Base-by-base conservation (phyloP, 495 filamentous ascomycete species). In the Aspergillus homomorphus region DNA sequence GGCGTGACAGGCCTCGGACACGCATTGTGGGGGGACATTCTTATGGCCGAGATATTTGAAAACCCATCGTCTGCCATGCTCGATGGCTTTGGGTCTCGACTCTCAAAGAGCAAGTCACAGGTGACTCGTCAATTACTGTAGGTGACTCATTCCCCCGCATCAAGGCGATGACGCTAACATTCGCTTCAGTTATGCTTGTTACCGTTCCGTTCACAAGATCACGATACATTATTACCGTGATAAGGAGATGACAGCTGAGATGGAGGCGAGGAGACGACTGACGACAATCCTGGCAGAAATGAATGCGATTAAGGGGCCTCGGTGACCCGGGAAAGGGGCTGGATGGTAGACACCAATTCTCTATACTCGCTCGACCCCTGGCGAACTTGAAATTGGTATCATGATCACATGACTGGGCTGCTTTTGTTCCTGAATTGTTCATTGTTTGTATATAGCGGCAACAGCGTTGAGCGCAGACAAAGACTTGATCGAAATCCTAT, bases 1-100 rank as follows among this genome's bases (percentile, higher is more conserved):
- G 80, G 80, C 0, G 62, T 81, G 15, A 64, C 78, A 16, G 78
- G 78, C 51, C 75, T 79, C 22, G 71, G 78, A 18, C 71, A 66
- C 33, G 77, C 79, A 24, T 46, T 81, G 8, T 82, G 80, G 80
- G 80, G 79, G 0, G 80, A 82, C 59, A 44, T 75, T 8, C 67
- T 71, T 50, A 74, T 81, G 71, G 77, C 75, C 9, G 71, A 78
- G 50, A 68, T 79, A 1, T 75, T 74, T 44, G 77, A 75, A 48
- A 53, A 66, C 18, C 69, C 75, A 1, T 71, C 66, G 9, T 51
- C 64, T 20, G 67, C 71, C 18, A 63, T 73, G 15, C 60, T 75
- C 15, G 75, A 79, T 51, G 73, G 74, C 4, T 75, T 73, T 53
- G 77, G 75, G 12, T 45, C 75, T 43, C 63, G 60, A 21, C 59